These are phyloP conservation scores for Xylariaceae sp. DNA, from an alignment of 2,329 filamentous ascomycete genomes.

Conservation along the genomic window DNA sequence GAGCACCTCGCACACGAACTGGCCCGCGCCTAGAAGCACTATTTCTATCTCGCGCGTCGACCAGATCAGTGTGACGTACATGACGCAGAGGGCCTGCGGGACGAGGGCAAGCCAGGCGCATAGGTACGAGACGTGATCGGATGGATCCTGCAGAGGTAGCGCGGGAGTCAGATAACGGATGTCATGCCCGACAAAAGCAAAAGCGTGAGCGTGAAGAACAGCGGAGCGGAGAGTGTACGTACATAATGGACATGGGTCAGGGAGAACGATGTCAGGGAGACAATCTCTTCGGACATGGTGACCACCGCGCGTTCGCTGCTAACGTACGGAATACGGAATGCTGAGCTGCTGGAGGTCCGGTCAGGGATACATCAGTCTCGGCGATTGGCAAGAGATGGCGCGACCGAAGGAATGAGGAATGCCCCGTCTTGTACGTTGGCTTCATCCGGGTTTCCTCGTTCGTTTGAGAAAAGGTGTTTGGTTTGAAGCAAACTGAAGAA, in stretches of 20 bases:
- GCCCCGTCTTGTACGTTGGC: neutral
- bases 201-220: neutral
- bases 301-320: constrained; percentile 4
- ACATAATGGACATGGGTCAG: constrained; percentile 97
- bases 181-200: neutral
- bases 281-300: constrained; percentile 39
- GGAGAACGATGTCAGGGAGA: constrained; percentile 78
- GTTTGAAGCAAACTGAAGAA: neutral
- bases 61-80: constrained; percentile 87
- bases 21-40: constrained; percentile 81
- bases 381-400: neutral
- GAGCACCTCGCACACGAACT: constrained; percentile 83
- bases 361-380: constrained; percentile 17
- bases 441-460: neutral
- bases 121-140: constrained; percentile 75
- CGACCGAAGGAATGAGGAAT: neutral
- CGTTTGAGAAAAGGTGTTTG: neutral
- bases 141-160: constrained; percentile 61
- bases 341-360: neutral
- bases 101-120: constrained; percentile 93
- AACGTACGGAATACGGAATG: neutral
- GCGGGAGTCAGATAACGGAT: constrained; percentile 6
- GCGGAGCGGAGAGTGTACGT: constrained; percentile 31
- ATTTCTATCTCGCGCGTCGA: constrained; percentile 88
- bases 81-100: constrained; percentile 83